These are phyloP conservation scores for Moesziomyces globuligerus DNA, from an alignment of 1,284 basidiomycete species.

Conservation along the genomic window DNA sequence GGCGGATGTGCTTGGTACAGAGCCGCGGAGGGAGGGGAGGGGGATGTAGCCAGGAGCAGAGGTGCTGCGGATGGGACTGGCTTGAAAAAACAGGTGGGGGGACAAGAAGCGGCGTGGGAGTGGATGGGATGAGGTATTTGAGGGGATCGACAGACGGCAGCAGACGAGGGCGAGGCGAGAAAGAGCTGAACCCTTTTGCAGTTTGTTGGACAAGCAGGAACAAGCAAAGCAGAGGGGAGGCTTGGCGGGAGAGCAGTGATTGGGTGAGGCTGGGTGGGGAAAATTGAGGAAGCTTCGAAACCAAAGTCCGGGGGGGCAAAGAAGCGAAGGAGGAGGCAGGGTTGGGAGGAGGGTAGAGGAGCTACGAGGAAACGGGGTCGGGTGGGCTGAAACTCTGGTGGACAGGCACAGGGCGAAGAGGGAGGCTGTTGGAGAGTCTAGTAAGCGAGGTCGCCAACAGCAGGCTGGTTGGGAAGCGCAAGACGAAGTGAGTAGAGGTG, in stretches of 20 bases:
- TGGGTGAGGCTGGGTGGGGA: background rate
- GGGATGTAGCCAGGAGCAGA: too few relatives aligned
- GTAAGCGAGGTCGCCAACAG: slow-evolving; percentile 2
- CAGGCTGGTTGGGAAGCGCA: slow-evolving; percentile 10
- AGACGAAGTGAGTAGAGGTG: slow-evolving; percentile 32
- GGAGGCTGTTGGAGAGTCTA: slow-evolving; percentile 10
- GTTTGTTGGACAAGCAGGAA: too few relatives aligned
- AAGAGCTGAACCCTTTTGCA: background rate
- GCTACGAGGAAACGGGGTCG: background rate
- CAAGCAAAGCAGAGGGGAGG: too few relatives aligned
- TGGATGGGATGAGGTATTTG: background rate
- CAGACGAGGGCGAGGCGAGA: too few relatives aligned
- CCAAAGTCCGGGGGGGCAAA: background rate
- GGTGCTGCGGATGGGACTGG: background rate
- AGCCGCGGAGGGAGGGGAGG: too few relatives aligned
- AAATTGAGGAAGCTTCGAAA: background rate
- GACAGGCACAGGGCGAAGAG: background rate
- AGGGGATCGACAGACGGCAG: background rate
- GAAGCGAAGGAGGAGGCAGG: too few relatives aligned
- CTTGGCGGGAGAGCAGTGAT: too few relatives aligned
- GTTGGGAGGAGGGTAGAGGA: background rate
- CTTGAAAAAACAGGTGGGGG: background rate
- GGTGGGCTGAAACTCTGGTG: background rate
- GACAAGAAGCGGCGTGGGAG: background rate
- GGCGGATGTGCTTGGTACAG: background rate